Base-by-base conservation (phyloP, 192 early-diverging fungal genomes). In the Coemansia sp. region DNA sequence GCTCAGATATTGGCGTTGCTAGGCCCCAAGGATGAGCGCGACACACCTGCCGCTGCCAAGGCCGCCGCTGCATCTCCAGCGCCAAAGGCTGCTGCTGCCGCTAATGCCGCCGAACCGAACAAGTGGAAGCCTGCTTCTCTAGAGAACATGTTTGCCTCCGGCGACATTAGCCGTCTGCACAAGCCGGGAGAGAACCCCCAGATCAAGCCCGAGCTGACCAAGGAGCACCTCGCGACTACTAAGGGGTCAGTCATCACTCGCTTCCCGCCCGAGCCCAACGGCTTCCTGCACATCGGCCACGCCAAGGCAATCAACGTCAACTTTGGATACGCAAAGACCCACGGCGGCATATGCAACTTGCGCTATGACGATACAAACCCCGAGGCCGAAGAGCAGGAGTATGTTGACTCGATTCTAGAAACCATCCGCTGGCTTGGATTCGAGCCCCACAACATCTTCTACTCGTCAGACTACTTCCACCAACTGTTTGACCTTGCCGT, bases 291-390 rank as follows among this genome's bases (percentile, higher is more conserved):
- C 80, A 98, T 99, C 83, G 97, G 98, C 62, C 98, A 99, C 76
- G 95, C 96, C 68, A 99, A 99, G 85, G 98, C 97, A 46, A 97
- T 99, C 87, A 99, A 99, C 79, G 91, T 99, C 73, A 99, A 97
- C 87, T 99, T 99, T 91, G 98, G 97, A 52, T 98, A 95, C 66
- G 98, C 98, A 22, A 88, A 89, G 70, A 91, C 92, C 13, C 90
- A 95, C 75, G 87, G 92, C 62, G 98, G 98, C 44, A 73, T 93
- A 44, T 94, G 92, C 72, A 95, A 99, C 83, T 89, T 99, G 65
- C 89, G 94, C 64, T 95, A 91, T 70, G 90, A 95, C 82, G 93
- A 94, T 79, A 95, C 93, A 13, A 95, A 95, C 75, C 93, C 92
- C 52, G 88, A 91, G 78, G 95, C 96, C 16, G 98, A 99, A 73